These are phyloP conservation scores for Solanum neorickii DNA, from an alignment of 257 asterid genomes.

Conservation along the genomic window DNA sequence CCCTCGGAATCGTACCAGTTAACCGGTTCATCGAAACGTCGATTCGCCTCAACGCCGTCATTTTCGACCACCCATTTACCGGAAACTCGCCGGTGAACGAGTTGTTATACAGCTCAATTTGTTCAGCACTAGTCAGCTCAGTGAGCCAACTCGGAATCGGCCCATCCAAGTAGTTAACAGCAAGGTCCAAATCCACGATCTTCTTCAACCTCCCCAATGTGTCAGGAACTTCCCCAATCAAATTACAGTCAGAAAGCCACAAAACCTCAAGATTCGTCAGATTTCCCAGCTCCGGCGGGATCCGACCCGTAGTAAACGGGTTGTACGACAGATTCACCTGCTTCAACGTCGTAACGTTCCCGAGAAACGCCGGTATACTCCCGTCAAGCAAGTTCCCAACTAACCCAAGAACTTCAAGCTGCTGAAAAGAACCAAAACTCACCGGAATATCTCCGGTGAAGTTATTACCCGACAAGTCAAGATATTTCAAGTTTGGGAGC, in stretches of 20 bases:
- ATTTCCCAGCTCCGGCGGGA: slow-evolving; percentile 82
- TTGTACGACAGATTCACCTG: slow-evolving; percentile 86
- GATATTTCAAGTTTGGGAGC: slow-evolving; percentile 57
- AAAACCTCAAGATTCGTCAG: slow-evolving; percentile 60
- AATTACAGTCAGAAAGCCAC: slow-evolving; percentile 75
- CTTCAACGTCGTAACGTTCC: slow-evolving; percentile 67
- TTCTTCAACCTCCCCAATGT: slow-evolving; percentile 57
- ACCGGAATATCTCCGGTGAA: slow-evolving; percentile 81
- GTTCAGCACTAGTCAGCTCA: slow-evolving; percentile 51
- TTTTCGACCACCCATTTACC: slow-evolving; percentile 63
- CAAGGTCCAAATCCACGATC: slow-evolving; percentile 73
- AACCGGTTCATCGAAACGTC: slow-evolving; percentile 85
- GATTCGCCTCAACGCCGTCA: slow-evolving; percentile 64
- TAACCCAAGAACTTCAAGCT: slow-evolving; percentile 69
- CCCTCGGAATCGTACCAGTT: slow-evolving; percentile 66
- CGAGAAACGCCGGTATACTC: slow-evolving; percentile 55
- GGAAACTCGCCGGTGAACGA: slow-evolving; percentile 76
- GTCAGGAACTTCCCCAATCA: slow-evolving; percentile 68
- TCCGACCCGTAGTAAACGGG: slow-evolving; percentile 73
- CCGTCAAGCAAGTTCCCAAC: slow-evolving; percentile 80
- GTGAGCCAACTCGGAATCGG: slow-evolving; percentile 60
- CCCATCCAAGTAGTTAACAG: slow-evolving; percentile 58
- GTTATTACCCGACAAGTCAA: slow-evolving; percentile 84
- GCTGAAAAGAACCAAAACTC: slow-evolving; percentile 58
- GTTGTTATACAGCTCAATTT: slow-evolving; percentile 87